Evolutionary conservation across 169 alveolate genomes (phyloP).

Genomic region (Plasmodium coatneyi): DNA sequence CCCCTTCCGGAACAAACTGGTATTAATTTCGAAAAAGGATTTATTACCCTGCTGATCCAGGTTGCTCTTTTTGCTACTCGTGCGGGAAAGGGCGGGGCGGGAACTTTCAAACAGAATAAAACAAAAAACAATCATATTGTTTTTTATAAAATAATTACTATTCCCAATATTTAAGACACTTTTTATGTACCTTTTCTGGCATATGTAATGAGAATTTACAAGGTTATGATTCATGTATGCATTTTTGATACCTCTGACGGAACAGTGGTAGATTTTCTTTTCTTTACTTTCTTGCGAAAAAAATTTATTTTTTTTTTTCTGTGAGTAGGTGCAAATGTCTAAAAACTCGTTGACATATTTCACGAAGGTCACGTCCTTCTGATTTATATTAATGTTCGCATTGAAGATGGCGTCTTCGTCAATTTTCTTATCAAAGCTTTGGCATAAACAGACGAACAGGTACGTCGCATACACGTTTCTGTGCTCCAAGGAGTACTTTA

Average conservation of each 20-base stretch:
- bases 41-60: background rate
- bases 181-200: slow-evolving; percentile 42
- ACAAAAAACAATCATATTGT: slow-evolving; percentile 63
- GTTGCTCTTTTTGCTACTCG: slow-evolving; percentile 10
- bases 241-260: slow-evolving; percentile 22
- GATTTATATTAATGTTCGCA: slow-evolving; percentile 44
- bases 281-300: slow-evolving; percentile 37
- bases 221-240: slow-evolving; percentile 37
- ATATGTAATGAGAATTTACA: slow-evolving; percentile 54
- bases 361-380: slow-evolving; percentile 9
- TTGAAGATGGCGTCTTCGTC: slow-evolving; percentile 50
- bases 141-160: slow-evolving; percentile 50
- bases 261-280: slow-evolving; percentile 35
- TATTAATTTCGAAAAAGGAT: slow-evolving; percentile 2
- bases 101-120: slow-evolving; percentile 51
- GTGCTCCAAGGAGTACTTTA: slow-evolving; percentile 18
- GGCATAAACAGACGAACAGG: slow-evolving; percentile 49
- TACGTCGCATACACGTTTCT: slow-evolving; percentile 38
- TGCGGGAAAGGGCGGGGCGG: background rate
- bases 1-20: slow-evolving; percentile 4
- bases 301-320: slow-evolving; percentile 28
- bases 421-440: slow-evolving; percentile 38
- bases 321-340: slow-evolving; percentile 38
- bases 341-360: slow-evolving; percentile 46
- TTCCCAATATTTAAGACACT: slow-evolving; percentile 65